These are phyloP conservation scores for Narthecium ossifragum DNA, from an alignment of 106 monocot genomes.

Conservation along the genomic window DNA sequence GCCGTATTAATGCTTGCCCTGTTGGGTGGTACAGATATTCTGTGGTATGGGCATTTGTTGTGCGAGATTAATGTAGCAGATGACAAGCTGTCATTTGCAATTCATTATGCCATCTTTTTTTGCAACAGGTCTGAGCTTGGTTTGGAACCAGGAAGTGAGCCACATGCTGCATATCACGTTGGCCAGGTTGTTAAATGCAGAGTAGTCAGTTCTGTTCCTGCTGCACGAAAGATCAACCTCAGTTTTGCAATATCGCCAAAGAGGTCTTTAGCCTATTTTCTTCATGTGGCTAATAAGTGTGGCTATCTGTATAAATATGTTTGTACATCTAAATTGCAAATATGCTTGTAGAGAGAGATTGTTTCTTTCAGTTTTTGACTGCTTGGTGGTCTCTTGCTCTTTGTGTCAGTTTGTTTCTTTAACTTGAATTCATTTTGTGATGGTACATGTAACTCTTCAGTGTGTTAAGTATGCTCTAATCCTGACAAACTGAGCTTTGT, in stretches of 20 bases:
- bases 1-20: no score
- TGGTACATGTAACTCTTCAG: no score
- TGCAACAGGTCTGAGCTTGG: constrained; percentile 96
- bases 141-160: constrained; percentile 70
- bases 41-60: no score
- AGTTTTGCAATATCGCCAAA: constrained; percentile 71
- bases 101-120: no score
- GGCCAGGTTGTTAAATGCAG: constrained; percentile 97
- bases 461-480: no score
- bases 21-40: no score
- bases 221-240: constrained; percentile 57
- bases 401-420: no score
- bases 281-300: not conserved
- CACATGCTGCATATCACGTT: constrained; percentile 64
- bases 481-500: no score
- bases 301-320: not conserved
- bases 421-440: no score
- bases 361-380: not conserved
- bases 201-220: constrained; percentile 49
- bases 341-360: not conserved
- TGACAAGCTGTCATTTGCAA: no score
- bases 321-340: not conserved
- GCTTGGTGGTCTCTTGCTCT: no score
- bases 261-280: constrained; percentile 41
- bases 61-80: no score